Evolutionary conservation across 192 early-diverging fungal species (phyloP).

Genomic region (Coemansia sp.): DNA sequence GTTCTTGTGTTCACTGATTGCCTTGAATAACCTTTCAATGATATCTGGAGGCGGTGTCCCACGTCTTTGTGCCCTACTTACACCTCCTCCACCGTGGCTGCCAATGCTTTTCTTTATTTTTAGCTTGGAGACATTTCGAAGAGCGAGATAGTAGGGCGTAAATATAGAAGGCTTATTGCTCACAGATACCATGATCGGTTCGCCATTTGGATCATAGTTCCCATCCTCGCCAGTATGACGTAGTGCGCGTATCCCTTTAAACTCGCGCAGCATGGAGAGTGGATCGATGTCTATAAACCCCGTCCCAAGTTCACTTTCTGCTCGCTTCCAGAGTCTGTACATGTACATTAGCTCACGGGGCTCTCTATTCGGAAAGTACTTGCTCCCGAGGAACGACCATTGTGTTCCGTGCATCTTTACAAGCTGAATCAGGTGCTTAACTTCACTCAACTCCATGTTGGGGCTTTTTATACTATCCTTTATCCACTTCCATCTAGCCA

Average conservation of each 20-base stretch:
- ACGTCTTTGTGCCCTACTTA: neutral
- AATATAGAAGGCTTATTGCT: constrained; percentile 8
- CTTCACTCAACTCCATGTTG: constrained; percentile 14
- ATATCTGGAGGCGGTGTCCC: constrained; percentile 1
- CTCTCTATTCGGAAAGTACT: constrained; percentile 18
- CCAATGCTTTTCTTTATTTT: neutral
- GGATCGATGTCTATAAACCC: constrained; percentile 36
- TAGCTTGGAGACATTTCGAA: constrained; percentile 3
- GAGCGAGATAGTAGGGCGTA: constrained; percentile 32
- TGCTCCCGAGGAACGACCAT: constrained; percentile 19
- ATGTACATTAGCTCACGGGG: constrained; percentile 4
- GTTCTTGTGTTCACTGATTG: constrained; percentile 22
- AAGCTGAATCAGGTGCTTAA: constrained; percentile 17
- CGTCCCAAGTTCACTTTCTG: constrained; percentile 18
- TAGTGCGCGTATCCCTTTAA: constrained; percentile 26
- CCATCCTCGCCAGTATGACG: constrained; percentile 41
- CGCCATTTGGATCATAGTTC: constrained; percentile 28
- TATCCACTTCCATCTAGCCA: constrained; percentile 17
- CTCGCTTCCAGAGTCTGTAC: constrained; percentile 19
- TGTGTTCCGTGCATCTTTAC: constrained; percentile 22
- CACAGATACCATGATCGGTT: constrained; percentile 9
- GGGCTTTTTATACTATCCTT: neutral
- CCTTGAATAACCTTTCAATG: constrained; percentile 35
- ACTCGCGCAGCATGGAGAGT: constrained; percentile 21
- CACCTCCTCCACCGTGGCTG: neutral